Evolutionary conservation across 2,329 filamentous ascomycete genomes (phyloP), one percentile per base, ranked within the genome.

Genomic region (Penicillium sp.): DNA sequence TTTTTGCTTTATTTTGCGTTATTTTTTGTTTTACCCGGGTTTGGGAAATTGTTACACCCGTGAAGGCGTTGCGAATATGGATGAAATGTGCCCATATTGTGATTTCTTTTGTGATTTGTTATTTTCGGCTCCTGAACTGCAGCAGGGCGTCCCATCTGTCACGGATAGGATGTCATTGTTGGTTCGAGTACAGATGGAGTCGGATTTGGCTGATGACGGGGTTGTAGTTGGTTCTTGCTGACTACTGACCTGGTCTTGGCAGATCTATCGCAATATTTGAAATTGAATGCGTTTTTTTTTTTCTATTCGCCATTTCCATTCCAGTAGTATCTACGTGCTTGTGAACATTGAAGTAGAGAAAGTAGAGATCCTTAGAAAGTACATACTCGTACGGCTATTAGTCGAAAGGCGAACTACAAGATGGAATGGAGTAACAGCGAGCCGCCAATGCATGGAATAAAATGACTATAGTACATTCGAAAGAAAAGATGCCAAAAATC

Each of bases 381-480:
- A 16, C 13, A 40, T 50, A 29, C 16, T 49, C 9, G 31, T 23
- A 39, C 7, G 10, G 5, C 15, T 3, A 15, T 25, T 15, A 25
- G 29, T 25, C 5, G 2, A 23, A 40, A 44, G 25, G 9, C 10
- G 19, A 46, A 38, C 44, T 50, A 43, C 52, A 34, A 43, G 36
- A 27, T 44, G 41, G 23, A 45, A 31, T 16, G 27, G 34, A 41
- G 29, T 46, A 27, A 50, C 38, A 62, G 61, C 56, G 59, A 64
- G 62, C 57, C 50, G 53, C 55, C 58, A 62, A 60, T 61, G 55
- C 53, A 59, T 65, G 61, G 50, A 63, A 61, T 56, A 60, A 57
- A 56, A 63, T 64, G 63, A 63, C 57, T 67, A 66, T 67, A 60
- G 64, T 66, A 67, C 64, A 66, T 61, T 60, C 50, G 64, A 57